phyloP scores from a whole-genome alignment of 2,329 filamentous ascomycete species.

The Talaromyces sp. region DNA sequence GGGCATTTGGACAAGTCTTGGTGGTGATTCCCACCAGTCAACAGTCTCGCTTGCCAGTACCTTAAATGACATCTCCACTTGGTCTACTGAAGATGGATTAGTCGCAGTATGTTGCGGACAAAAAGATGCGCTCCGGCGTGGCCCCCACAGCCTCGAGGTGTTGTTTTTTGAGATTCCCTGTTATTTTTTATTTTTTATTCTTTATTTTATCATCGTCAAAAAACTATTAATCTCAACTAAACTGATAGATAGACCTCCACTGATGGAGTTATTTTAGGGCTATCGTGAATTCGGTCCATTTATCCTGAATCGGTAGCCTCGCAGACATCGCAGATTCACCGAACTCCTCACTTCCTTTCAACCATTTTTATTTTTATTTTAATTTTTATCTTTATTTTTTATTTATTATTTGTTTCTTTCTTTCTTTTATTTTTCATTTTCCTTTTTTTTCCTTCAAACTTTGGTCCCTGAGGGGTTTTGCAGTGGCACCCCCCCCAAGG shows the following conservation, averaged over 20 bases:
- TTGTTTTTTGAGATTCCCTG: background rate
- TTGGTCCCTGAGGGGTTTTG: too few species aligned
- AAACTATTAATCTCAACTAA: too few species aligned
- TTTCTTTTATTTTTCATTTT: background rate
- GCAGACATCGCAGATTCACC: background rate
- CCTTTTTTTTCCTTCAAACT: background rate
- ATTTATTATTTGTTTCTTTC: background rate
- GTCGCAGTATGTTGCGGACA: background rate
- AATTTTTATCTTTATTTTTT: background rate
- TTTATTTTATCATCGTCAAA: too few species aligned
- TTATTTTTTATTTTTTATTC: too few species aligned
- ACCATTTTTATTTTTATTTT: background rate
- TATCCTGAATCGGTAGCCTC: background rate
- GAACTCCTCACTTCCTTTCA: background rate
- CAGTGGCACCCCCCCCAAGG: background rate
- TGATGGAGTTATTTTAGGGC: background rate
- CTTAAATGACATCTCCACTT: conserved; percentile 15
- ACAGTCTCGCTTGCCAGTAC: conserved; percentile 12
- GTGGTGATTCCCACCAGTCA: conserved; percentile 7
- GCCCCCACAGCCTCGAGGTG: background rate
- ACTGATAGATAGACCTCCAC: too few species aligned
- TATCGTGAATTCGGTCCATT: background rate
- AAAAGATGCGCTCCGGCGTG: background rate
- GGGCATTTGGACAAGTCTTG: background rate
- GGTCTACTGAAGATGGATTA: background rate